Evolutionary conservation across 83 land plant species (phyloP), one percentile per base, ranked within the genome.

Genomic region (Thuja plicata): DNA sequence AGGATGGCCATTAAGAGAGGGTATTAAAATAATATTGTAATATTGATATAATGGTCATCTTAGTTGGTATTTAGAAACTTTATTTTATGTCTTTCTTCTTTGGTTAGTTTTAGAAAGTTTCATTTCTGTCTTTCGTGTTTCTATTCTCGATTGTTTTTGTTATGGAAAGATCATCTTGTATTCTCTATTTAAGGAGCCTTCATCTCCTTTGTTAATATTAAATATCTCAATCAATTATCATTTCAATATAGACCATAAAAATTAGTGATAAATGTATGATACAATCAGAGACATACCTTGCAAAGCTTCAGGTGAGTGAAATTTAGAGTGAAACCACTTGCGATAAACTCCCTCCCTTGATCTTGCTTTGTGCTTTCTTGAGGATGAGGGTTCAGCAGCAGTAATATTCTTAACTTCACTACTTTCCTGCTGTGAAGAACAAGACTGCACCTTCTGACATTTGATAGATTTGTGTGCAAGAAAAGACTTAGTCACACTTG

Each of bases 311-410:
- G 46, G 48, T 12, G 83, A 80, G 40, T 80, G 83, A 10, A 9
- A 80, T 24, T 80, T 80, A 21, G 83, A 41, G 45, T 80, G 83
- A 80, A 13, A 21, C 83, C 83, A 80, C 11, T 80, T 80, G 46
- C 83, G 83, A 80, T 40, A 80, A 80, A 48, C 27, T 40, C 48
- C 83, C 41, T 80, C 12, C 8, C n/a, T 41, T 2, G 46, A 21
- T 41, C 46, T 80, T 21, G 11, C 30, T 43, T 24, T 80, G 48
- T 43, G 83, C 83, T 40, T 80, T 24, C 11, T 8, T 43, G 83
- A 24, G 27, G n/a, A 66, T 66, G 27, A 80, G n/a, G 48, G 10
- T 17, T 80, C 83, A 19, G 30, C 8, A 24, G 71, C 71, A 66
- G 71, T 66, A 27, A 38, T 40, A 11, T 46, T 41, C 30, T 80